Conservation (phyloP, 73 alveolate species). For the Paramecium caudatum region DNA sequence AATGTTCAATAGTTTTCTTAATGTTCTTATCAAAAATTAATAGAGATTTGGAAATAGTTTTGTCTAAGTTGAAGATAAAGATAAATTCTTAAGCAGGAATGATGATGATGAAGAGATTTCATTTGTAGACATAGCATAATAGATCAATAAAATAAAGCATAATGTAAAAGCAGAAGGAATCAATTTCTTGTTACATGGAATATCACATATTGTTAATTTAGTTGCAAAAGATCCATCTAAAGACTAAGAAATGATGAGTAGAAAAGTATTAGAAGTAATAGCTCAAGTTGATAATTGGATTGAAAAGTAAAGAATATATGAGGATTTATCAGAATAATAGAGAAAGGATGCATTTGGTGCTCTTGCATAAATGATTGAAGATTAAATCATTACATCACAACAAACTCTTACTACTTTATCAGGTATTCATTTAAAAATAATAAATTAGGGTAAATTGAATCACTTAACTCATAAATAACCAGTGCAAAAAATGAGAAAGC, state of each 20-base stretch:
- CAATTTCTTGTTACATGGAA: slow-evolving; percentile 46
- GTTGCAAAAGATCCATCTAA: neutral
- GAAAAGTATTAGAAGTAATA: slow-evolving; percentile 55
- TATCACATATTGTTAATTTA: slow-evolving; percentile 26
- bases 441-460: slow-evolving; percentile 42
- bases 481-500: slow-evolving; percentile 65
- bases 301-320: slow-evolving; percentile 44
- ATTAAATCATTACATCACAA: slow-evolving; percentile 19
- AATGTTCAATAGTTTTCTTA: slow-evolving; percentile 51
- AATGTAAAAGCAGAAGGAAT: slow-evolving; percentile 65
- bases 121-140: slow-evolving; percentile 9
- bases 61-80: neutral
- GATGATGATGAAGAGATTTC: slow-evolving; percentile 5
- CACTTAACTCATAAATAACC: slow-evolving; percentile 26
- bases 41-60: slow-evolving; percentile 64
- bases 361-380: slow-evolving; percentile 42
- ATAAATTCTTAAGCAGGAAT: slow-evolving; percentile 2
- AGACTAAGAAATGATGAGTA: slow-evolving; percentile 61
- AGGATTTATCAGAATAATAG: slow-evolving; percentile 51
- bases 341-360: slow-evolving; percentile 44
- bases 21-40: slow-evolving; percentile 53
- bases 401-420: neutral
- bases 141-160: slow-evolving; percentile 56
- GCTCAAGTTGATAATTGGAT: slow-evolving; percentile 50
- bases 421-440: neutral